Conservation (phyloP, 2,329 filamentous ascomycete species). For the Daldinia sp. region DNA sequence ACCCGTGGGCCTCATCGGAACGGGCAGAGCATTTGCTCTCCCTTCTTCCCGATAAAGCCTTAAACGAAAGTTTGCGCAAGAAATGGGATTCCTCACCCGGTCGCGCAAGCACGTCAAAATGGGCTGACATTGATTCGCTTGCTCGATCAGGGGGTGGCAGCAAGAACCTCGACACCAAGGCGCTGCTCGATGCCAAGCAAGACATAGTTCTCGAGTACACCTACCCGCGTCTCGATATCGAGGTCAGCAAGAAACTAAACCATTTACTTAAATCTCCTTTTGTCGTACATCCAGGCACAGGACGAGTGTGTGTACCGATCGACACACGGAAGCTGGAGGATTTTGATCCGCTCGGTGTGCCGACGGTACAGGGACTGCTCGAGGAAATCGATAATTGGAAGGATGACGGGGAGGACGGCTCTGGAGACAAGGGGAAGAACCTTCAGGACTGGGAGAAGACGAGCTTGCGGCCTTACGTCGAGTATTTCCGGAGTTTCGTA, state of each 20-base stretch:
- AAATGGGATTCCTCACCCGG: slow-evolving; percentile 91
- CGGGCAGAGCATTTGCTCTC: slow-evolving; percentile 82
- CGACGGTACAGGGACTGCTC: slow-evolving; percentile 85
- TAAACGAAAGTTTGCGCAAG: slow-evolving; percentile 83
- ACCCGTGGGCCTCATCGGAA: slow-evolving; percentile 81
- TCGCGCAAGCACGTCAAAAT: slow-evolving; percentile 83
- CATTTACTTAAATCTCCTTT: slow-evolving; percentile 98
- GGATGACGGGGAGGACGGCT: slow-evolving; percentile 42
- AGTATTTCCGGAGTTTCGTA: slow-evolving; percentile 88
- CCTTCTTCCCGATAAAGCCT: slow-evolving; percentile 83
- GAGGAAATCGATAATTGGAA: slow-evolving; percentile 85
- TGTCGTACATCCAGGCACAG: slow-evolving; percentile 94
- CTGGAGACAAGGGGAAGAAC: slow-evolving; percentile 52
- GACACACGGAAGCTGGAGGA: slow-evolving; percentile 78
- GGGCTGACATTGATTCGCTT: slow-evolving; percentile 90
- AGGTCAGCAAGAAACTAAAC: slow-evolving; percentile 97
- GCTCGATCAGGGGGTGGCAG: slow-evolving; percentile 78
- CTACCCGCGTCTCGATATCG: slow-evolving; percentile 95
- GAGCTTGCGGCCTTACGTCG: slow-evolving; percentile 90
- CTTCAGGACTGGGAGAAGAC: slow-evolving; percentile 97
- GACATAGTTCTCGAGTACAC: slow-evolving; percentile 98
- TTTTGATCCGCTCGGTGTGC: slow-evolving; percentile 90
- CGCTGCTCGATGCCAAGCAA: slow-evolving; percentile 89
- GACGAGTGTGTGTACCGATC: slow-evolving; percentile 95
- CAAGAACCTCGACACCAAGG: slow-evolving; percentile 77